Evolutionary conservation across 805 yeast genomes (phyloP).

Genomic region (Candida khao-thaluensis): DNA sequence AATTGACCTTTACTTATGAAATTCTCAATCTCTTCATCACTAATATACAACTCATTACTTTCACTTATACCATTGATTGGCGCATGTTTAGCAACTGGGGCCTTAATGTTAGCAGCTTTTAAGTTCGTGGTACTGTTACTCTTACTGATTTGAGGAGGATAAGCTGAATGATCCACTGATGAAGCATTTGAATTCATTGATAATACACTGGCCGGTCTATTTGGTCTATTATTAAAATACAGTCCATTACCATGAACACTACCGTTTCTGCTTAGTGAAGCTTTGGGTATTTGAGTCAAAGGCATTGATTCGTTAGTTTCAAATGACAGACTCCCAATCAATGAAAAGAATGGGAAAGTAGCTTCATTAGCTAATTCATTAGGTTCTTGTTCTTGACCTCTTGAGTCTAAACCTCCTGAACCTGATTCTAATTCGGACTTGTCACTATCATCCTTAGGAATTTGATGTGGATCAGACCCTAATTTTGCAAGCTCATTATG

Average conservation of each 20-base stretch:
- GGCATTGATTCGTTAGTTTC: constrained; percentile 37
- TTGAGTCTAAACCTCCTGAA: no score
- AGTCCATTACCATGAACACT: constrained; percentile 4
- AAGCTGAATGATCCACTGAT: constrained; percentile 14
- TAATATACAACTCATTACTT: constrained; percentile 15
- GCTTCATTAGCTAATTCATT: constrained; percentile 5
- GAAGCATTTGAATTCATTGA: constrained; percentile 41
- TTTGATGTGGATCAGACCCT: neutral
- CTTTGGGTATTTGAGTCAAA: constrained; percentile 28
- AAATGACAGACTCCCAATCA: constrained; percentile 39
- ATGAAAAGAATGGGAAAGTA: constrained; percentile 40
- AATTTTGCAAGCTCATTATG: constrained; percentile 2
- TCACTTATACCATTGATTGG: constrained; percentile 11
- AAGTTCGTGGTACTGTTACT: constrained; percentile 8
- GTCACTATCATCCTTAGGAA: constrained; percentile 3
- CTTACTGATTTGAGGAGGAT: constrained; percentile 13
- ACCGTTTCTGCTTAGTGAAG: constrained; percentile 4
- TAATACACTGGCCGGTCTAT: constrained; percentile 40
- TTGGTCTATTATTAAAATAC: constrained; percentile 6
- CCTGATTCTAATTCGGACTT: constrained; percentile 3
- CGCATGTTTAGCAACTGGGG: constrained; percentile 4
- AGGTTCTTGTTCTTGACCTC: constrained; percentile 4
- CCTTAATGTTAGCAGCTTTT: constrained; percentile 1
- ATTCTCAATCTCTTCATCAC: constrained; percentile 16
- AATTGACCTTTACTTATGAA: constrained; percentile 11